A percentile compares a stretch with the other conserved stretches of the same genome.
phyloP scores from a whole-genome alignment of 1,139 yeast species.

The Petasospora rhodanensis region DNA sequence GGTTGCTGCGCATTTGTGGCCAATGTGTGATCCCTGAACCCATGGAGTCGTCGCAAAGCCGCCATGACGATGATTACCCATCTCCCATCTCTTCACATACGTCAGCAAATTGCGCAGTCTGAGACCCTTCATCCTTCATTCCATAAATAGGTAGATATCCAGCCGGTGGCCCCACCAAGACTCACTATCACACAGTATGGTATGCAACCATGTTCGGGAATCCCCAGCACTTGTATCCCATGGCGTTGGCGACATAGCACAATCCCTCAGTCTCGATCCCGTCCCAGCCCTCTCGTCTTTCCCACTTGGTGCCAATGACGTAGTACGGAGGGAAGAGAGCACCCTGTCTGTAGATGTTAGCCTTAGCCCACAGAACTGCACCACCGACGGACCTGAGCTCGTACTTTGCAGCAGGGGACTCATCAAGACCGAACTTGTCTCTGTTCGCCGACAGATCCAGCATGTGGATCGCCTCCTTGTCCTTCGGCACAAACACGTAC shows the following conservation, averaged over 20 bases:
- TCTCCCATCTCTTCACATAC: no score
- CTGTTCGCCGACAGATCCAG: slow-evolving; percentile 22
- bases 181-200: no score
- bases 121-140: no score
- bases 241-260: slow-evolving; percentile 40
- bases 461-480: slow-evolving; percentile 35
- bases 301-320: slow-evolving; percentile 40
- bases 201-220: slow-evolving; percentile 24
- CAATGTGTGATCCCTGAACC: no score
- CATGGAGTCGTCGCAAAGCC: no score
- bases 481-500: no score
- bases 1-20: no score
- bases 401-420: slow-evolving; percentile 21
- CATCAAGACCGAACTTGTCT: slow-evolving; percentile 20
- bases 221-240: slow-evolving; percentile 40
- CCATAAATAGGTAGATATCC: no score
- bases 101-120: no score
- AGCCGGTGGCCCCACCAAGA: no score
- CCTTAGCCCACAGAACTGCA: slow-evolving; percentile 42
- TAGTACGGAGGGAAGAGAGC: slow-evolving; percentile 41
- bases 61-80: no score
- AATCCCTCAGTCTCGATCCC: slow-evolving; percentile 50
- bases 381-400: slow-evolving; percentile 48
- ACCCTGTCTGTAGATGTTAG: slow-evolving; percentile 41
- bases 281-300: slow-evolving; percentile 41